Conservation (phyloP, 1,139 yeast species). For the Saccharomyces hybrid region DNA sequence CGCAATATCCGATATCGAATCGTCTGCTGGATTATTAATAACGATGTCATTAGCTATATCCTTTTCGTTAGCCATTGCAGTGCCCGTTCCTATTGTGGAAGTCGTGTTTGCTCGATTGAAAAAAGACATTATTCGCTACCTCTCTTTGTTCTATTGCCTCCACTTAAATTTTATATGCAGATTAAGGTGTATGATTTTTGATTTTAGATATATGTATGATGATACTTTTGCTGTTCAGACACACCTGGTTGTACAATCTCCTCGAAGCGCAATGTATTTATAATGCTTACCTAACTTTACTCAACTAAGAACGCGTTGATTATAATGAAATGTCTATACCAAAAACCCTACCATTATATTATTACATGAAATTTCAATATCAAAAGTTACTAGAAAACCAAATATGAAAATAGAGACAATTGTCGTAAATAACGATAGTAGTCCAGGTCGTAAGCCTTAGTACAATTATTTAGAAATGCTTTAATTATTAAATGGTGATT, state of each 20-base stretch:
- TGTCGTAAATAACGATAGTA: not conserved
- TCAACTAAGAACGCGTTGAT: not conserved
- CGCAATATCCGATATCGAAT: slow-evolving; percentile 76
- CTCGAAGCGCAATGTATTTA: not conserved
- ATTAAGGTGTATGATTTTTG: not conserved
- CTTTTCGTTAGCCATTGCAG: slow-evolving; percentile 52
- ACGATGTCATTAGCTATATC: slow-evolving; percentile 69
- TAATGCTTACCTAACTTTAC: not conserved
- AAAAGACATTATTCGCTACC: slow-evolving; percentile 22
- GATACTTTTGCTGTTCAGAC: not conserved
- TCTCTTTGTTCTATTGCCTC: not conserved
- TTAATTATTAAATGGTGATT: not conserved
- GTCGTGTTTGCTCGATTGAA: slow-evolving; percentile 15
- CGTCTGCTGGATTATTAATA: slow-evolving; percentile 84
- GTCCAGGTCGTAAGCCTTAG: too few species aligned
- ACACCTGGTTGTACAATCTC: not conserved
- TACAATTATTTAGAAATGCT: not conserved
- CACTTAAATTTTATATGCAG: not conserved
- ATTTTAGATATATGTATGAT: not conserved
- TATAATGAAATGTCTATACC: not conserved
- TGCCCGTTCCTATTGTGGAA: slow-evolving; percentile 21
- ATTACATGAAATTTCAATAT: not conserved
- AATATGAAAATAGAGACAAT: not conserved
- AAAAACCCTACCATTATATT: not conserved
- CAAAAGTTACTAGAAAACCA: not conserved